Percentiles rank a stretch among this genome's conserved stretches.
Conservation (phyloP, 805 yeast genomes). For the Starmera amethionina region DNA sequence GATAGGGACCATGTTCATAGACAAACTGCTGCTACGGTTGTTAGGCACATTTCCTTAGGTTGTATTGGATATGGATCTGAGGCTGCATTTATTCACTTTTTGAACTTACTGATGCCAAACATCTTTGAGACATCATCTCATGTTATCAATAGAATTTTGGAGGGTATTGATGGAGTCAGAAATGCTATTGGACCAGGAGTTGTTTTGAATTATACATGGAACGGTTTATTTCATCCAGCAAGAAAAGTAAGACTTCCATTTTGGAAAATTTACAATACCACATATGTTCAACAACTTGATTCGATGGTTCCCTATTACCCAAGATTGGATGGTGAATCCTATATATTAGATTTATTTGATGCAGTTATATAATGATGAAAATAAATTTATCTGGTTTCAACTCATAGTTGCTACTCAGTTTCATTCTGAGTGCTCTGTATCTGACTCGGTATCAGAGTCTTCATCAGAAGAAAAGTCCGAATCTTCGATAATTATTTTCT, state of each 20-base stretch:
- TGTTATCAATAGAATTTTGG: conserved; percentile 74
- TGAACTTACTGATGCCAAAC: conserved; percentile 81
- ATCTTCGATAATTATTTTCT: conserved; percentile 7
- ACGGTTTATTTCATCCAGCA: conserved; percentile 92
- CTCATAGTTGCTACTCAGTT: too few species aligned
- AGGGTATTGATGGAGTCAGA: conserved; percentile 67
- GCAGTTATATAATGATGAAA: conserved; percentile 14
- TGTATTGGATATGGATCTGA: conserved; percentile 69
- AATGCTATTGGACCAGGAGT: conserved; percentile 69
- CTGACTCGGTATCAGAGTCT: conserved; percentile 1
- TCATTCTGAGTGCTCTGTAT: too few species aligned
- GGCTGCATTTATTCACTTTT: conserved; percentile 72
- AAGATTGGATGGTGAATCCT: conserved; percentile 23
- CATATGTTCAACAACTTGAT: conserved; percentile 67
- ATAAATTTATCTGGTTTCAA: too few species aligned
- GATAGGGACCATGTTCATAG: conserved; percentile 90
- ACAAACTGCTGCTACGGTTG: conserved; percentile 88
- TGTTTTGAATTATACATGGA: conserved; percentile 67
- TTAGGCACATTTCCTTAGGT: conserved; percentile 72
- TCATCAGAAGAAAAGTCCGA: conserved; percentile 15
- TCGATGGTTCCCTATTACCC: conserved; percentile 82
- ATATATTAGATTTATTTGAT: conserved; percentile 14
- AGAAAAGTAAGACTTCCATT: conserved; percentile 73
- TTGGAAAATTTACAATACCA: conserved; percentile 74
- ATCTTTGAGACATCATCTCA: conserved; percentile 93